Conservation (phyloP, 2,329 filamentous ascomycete genomes). For the Penicillium freii region DNA sequence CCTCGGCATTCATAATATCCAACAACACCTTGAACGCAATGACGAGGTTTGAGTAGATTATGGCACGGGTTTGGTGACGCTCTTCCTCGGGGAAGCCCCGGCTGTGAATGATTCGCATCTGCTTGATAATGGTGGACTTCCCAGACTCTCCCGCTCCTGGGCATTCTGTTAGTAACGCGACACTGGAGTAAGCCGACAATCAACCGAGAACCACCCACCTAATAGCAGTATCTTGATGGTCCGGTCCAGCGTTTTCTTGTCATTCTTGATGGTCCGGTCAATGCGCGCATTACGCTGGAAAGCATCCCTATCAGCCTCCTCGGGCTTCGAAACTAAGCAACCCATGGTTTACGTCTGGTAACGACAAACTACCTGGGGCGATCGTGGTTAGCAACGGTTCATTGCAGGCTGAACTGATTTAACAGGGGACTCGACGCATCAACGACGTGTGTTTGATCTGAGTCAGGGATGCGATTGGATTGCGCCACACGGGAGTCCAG, state of each 20-base stretch:
- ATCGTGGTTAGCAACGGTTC: conserved; percentile 10
- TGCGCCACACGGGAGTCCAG: conserved; percentile 8
- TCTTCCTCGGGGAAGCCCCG: conserved; percentile 87
- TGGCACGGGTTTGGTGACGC: conserved; percentile 88
- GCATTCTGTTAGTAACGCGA: conserved; percentile 28
- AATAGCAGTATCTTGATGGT: conserved; percentile 93
- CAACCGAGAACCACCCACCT: conserved; percentile 56
- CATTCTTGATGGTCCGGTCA: conserved; percentile 77
- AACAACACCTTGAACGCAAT: conserved; percentile 88
- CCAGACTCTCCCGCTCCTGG: conserved; percentile 90
- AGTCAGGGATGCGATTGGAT: conserved; percentile 24
- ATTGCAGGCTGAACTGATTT: neutral
- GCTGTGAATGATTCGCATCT: conserved; percentile 97
- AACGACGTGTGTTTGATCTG: conserved; percentile 11
- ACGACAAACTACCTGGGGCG: conserved; percentile 7
- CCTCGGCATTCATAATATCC: conserved; percentile 85
- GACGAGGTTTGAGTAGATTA: conserved; percentile 92
- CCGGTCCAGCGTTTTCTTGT: conserved; percentile 80
- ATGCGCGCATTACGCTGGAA: conserved; percentile 61
- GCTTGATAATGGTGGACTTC: conserved; percentile 95
- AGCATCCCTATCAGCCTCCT: conserved; percentile 44
- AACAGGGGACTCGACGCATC: conserved; percentile 3
- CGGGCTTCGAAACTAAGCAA: conserved; percentile 44
- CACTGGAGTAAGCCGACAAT: neutral
- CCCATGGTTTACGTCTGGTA: conserved; percentile 38